phyloP scores from a whole-genome alignment of 148 eudicot genomes.

The Vaccinium myrtillus region DNA sequence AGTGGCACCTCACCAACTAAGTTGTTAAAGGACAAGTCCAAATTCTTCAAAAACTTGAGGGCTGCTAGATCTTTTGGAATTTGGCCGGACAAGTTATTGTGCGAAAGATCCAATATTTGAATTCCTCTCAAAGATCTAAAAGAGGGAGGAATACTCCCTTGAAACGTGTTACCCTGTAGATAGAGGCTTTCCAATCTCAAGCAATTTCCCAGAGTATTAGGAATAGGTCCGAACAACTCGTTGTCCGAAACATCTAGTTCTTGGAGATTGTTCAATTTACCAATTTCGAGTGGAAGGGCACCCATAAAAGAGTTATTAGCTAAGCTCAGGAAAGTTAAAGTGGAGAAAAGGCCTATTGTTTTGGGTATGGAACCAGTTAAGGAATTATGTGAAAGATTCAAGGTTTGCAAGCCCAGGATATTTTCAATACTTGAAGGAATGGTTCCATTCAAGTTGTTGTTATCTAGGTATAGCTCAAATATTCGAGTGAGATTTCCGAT shows the following conservation, averaged over 20 bases:
- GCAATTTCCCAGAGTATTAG: slow-evolving; percentile 8
- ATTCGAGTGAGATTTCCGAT: slow-evolving; percentile 18
- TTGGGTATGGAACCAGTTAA: slow-evolving; percentile 22
- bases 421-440: slow-evolving; percentile 21
- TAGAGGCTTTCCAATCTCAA: slow-evolving; percentile 1
- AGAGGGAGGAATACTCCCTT: not conserved
- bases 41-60: not conserved
- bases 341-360: not conserved
- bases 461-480: not conserved
- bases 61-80: slow-evolving; percentile 1
- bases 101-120: not conserved
- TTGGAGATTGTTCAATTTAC: not conserved
- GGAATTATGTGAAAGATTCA: slow-evolving; percentile 13
- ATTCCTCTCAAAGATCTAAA: not conserved
- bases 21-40: slow-evolving; percentile 8
- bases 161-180: not conserved
- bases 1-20: slow-evolving; percentile 1
- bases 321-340: not conserved
- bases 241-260: slow-evolving; percentile 5
- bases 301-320: not conserved
- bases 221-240: slow-evolving; percentile 2
- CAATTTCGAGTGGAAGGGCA: not conserved
- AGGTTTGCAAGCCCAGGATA: not conserved
- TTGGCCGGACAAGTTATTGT: slow-evolving; percentile 2
- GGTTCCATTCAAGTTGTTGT: slow-evolving; percentile 21